Base-by-base conservation (phyloP, 768 basidiomycete genomes). In the Naematelia encephala region DNA sequence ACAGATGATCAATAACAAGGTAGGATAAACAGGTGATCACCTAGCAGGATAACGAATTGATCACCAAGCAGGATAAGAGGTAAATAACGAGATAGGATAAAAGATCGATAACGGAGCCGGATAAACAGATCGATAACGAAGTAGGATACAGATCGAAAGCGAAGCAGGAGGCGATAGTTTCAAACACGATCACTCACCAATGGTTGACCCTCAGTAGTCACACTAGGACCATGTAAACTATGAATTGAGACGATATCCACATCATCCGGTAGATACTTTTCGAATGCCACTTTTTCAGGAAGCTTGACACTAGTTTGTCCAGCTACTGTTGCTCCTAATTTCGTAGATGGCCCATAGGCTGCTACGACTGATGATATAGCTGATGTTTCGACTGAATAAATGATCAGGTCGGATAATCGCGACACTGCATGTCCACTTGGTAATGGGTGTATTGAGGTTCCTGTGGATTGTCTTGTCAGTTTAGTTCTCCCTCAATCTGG, bases 261-360 rank as follows among this genome's bases (percentile, higher is more conserved):
- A 69, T 99, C 96, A 1, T 78, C 65, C 0, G 96, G 96, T 1
- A 98, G 85, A 68, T 89, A 81, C 29, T 84, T 83, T 66, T 99
- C 96, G 69, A 77, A 98, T 0, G 96, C 93, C 1, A 77, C 82
- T 63, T 83, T 86, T 74, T 99, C 96, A 0, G 96, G 96, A 0
- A 91, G 89, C 74, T 99, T 99, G 45, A 97, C 93, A 0, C 90
- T 93, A 0, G 94, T 99, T 76, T 99, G 94, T 0, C 94, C 96
- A 0, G 91, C 85, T 25, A 99, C 93, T 45, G 94, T 84, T 1
- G 96, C 91, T 16, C 89, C 84, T 22, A 92, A 77, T 78, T 96
- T 98, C 0, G 94, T 97, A 12, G 92, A 93, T 91, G 92, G 90
- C 5, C 94, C 94, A 69, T 86, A 98, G 67, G 89, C 82, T 11